Evolutionary conservation across 306 rosid genomes (phyloP).

Genomic region (Myrica gale): DNA sequence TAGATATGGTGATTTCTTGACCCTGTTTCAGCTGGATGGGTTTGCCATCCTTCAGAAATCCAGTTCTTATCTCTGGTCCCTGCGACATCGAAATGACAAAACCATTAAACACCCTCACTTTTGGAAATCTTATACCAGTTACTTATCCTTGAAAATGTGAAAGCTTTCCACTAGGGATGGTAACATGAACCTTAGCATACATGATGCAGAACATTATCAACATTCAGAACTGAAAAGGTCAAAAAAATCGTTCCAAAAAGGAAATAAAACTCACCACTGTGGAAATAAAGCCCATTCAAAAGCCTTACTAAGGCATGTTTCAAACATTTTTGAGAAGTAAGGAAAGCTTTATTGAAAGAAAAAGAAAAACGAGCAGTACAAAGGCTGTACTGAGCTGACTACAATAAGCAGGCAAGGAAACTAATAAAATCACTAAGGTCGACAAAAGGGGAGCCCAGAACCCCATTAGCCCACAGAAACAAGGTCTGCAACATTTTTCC

Average conservation of each 20-base stretch:
- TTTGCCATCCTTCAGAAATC: constrained; percentile 82
- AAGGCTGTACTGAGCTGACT: no score
- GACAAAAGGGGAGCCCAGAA: no score
- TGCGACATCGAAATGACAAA: constrained; percentile 21
- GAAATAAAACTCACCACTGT: not conserved
- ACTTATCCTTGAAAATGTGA: not conserved
- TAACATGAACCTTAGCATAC: not conserved
- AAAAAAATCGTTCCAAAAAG: not conserved
- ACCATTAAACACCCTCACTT: not conserved
- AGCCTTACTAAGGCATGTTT: not conserved
- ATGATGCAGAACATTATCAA: not conserved
- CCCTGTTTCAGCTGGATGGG: constrained; percentile 77
- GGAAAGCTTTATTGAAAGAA: no score
- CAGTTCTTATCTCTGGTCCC: constrained; percentile 99
- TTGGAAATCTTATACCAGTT: not conserved
- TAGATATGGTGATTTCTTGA: constrained; percentile 76
- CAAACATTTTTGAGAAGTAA: no score
- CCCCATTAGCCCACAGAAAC: no score
- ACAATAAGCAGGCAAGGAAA: no score
- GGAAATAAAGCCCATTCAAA: not conserved
- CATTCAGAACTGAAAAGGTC: not conserved
- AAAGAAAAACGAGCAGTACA: no score
- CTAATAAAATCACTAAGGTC: no score
- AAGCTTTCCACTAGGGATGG: constrained; percentile 3
- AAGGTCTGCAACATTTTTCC: no score